phyloP scores from a whole-genome alignment of 345 rosid genomes.

The Citrus trifoliata region DNA sequence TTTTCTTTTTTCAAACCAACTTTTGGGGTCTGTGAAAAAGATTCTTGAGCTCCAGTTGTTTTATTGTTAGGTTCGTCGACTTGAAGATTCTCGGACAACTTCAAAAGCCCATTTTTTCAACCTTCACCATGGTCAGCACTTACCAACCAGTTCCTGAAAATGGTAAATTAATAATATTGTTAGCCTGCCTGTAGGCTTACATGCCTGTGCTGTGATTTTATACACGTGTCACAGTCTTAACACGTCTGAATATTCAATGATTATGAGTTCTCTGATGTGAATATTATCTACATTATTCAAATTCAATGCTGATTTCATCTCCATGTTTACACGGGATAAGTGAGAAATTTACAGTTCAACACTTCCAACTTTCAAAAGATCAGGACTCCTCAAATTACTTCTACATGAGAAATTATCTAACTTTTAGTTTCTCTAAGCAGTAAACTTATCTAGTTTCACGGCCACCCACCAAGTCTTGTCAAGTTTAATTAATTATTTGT shows the following conservation, averaged over 20 bases:
- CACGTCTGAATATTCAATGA: neutral
- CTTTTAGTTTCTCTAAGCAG: neutral
- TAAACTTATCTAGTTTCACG: neutral
- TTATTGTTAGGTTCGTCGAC: constrained; percentile 21
- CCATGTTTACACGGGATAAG: neutral
- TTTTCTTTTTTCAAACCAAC: neutral
- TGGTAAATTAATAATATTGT: neutral
- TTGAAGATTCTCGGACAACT: constrained; percentile 15
- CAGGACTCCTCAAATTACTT: neutral
- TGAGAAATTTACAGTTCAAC: neutral
- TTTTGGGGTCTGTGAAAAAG: neutral
- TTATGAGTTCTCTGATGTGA: neutral
- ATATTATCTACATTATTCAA: neutral
- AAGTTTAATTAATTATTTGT: neutral
- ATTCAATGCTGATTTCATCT: neutral
- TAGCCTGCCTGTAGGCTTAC: neutral
- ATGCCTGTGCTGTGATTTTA: neutral
- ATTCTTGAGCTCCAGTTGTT: constrained; percentile 16
- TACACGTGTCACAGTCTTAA: neutral
- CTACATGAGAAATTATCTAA: neutral
- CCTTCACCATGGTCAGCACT: neutral
- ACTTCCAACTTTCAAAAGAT: too few relatives aligned
- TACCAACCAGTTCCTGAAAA: neutral
- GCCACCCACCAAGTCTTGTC: too few relatives aligned
- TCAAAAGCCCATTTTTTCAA: neutral